Conservation (phyloP, 2,329 filamentous ascomycete genomes). For the Pseudocercospora cruenta region DNA sequence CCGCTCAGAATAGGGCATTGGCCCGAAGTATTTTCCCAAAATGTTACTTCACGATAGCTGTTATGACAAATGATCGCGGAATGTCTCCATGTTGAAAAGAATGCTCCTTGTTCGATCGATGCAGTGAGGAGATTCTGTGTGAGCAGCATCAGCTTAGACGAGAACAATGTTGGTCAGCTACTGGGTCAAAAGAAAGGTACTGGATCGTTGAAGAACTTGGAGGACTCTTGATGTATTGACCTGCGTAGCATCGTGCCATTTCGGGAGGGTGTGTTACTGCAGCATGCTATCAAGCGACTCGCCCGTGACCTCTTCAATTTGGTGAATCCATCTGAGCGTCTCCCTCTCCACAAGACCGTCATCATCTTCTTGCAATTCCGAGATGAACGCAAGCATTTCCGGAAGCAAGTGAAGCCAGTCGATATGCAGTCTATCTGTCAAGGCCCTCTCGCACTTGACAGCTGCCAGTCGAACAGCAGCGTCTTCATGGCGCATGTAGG, state of each 20-base stretch:
- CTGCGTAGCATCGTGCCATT: background rate
- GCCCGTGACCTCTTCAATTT: conserved; percentile 85
- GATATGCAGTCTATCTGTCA: conserved; percentile 77
- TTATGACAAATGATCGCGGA: background rate
- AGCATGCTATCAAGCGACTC: conserved; percentile 93
- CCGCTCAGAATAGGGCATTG: too few relatives aligned
- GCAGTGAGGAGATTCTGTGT: background rate
- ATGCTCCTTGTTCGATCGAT: too few relatives aligned
- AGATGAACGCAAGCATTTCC: conserved; percentile 96
- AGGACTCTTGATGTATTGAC: too few relatives aligned
- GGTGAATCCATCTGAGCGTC: conserved; percentile 85
- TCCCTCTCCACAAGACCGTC: conserved; percentile 91
- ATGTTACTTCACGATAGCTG: background rate
- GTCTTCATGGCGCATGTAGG: conserved; percentile 74
- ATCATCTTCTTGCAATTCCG: conserved; percentile 93
- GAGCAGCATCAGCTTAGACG: background rate
- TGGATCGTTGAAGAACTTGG: too few relatives aligned
- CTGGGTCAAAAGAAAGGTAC: too few relatives aligned
- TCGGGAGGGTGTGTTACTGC: conserved; percentile 29
- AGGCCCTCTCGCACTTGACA: conserved; percentile 73
- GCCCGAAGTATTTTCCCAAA: too few relatives aligned
- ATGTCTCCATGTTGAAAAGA: background rate
- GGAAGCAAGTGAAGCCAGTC: conserved; percentile 91
- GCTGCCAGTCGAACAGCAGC: conserved; percentile 76
- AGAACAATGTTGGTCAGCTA: background rate